Percentiles rank a stretch among this genome's conserved stretches.
Evolutionary conservation across 495 filamentous ascomycete genomes (phyloP).

Genomic region (Clohesyomyces aquaticus): DNA sequence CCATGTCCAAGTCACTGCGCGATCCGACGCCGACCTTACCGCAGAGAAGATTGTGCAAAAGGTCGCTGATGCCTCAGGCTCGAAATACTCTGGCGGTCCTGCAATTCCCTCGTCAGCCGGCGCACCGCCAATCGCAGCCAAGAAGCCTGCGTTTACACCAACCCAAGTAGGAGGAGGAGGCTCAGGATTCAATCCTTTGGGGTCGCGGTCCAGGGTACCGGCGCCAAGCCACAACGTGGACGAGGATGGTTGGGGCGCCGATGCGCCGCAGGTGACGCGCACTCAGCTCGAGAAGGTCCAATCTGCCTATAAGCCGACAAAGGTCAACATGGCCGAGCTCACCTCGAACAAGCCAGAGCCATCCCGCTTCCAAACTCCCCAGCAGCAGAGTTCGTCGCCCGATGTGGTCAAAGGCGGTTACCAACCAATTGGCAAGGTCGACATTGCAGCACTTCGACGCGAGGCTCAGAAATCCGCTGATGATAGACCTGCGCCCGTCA

Average conservation of each 20-base stretch:
- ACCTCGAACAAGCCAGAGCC: constrained; percentile 68
- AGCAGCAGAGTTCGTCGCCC: constrained; percentile 48
- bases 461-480: constrained; percentile 73
- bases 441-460: constrained; percentile 84
- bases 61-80: constrained; percentile 92
- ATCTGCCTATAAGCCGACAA: constrained; percentile 90
- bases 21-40: constrained; percentile 83
- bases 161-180: constrained; percentile 67
- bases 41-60: constrained; percentile 89
- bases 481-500: constrained; percentile 79
- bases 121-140: constrained; percentile 71
- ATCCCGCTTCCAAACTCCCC: constrained; percentile 55
- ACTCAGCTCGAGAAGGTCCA: constrained; percentile 90
- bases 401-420: constrained; percentile 89
- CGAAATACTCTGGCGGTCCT: constrained; percentile 80
- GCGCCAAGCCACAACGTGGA: constrained; percentile 58
- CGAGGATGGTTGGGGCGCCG: constrained; percentile 90
- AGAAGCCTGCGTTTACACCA: constrained; percentile 88
- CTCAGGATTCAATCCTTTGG: constrained; percentile 66
- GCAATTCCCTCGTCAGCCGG: constrained; percentile 52
- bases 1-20: constrained; percentile 94
- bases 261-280: constrained; percentile 86
- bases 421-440: constrained; percentile 93
- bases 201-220: constrained; percentile 54
- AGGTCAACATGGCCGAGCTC: constrained; percentile 82